phyloP scores from a whole-genome alignment of 2,329 filamentous ascomycete species.

The Cladophialophora exuberans region DNA sequence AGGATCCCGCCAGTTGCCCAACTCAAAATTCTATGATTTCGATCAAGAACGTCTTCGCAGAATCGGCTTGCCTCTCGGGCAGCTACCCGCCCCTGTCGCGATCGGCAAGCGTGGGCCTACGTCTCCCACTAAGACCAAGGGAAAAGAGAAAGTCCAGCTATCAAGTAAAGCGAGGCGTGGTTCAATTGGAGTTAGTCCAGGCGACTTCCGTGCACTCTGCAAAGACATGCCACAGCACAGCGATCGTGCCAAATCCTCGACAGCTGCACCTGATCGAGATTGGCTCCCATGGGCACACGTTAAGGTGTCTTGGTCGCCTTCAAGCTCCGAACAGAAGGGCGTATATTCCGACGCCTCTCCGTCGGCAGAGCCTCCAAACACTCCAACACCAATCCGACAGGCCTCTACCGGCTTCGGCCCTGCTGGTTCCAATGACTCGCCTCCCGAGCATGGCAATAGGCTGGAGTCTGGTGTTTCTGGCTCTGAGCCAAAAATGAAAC shows the following conservation, averaged over 20 bases:
- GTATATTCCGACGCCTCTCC: conserved; percentile 32
- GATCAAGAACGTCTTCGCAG: conserved; percentile 79
- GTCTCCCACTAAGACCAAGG: conserved; percentile 64
- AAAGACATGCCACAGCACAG: conserved; percentile 54
- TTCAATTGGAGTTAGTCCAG: conserved; percentile 67
- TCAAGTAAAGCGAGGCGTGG: conserved; percentile 37
- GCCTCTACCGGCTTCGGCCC: conserved; percentile 57
- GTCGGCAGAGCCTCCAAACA: conserved; percentile 60
- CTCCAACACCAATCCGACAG: conserved; percentile 76
- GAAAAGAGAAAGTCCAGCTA: conserved; percentile 69
- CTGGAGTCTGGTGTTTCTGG: conserved; percentile 30
- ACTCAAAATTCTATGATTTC: conserved; percentile 78
- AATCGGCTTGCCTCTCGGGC: conserved; percentile 79
- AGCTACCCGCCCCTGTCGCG: conserved; percentile 62
- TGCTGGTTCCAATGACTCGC: conserved; percentile 40
- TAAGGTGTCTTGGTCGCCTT: conserved; percentile 75
- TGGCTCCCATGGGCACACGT: conserved; percentile 84
- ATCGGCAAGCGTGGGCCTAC: conserved; percentile 56
- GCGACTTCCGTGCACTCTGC: conserved; percentile 77
- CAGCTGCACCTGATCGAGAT: conserved; percentile 38
- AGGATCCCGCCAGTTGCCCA: conserved; percentile 72
- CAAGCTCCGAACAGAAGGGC: conserved; percentile 32
- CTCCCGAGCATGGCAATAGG: conserved; percentile 55
- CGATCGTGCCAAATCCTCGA: conserved; percentile 36
- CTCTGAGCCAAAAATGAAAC: conserved; percentile 5